A percentile compares a stretch with the other conserved stretches of the same genome.
Evolutionary conservation across 1,284 basidiomycete species (phyloP).

Genomic region (Fomitiporia mediterranea): DNA sequence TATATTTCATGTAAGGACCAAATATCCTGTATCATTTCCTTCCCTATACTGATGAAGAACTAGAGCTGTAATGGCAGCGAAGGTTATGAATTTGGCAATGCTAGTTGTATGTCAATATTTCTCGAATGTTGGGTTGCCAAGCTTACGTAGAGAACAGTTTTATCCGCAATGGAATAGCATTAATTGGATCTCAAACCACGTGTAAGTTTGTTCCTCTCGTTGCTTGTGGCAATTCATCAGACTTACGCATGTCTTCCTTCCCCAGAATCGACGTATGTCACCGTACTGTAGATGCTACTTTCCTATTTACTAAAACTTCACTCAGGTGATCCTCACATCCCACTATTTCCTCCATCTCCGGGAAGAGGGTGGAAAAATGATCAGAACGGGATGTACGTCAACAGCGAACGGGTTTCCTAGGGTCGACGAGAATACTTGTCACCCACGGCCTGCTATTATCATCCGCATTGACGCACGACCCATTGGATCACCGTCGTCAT

Average conservation of each 20-base stretch:
- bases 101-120: background rate
- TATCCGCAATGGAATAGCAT: slow-evolving; percentile 8
- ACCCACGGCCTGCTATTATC: background rate
- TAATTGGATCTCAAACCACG: slow-evolving; percentile 11
- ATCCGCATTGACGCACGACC: background rate
- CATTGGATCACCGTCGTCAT: too few relatives aligned
- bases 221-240: background rate
- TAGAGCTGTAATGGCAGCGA: slow-evolving; percentile 5
- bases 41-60: background rate
- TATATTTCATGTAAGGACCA: slow-evolving; percentile 4
- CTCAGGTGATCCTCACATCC: slow-evolving; percentile 9
- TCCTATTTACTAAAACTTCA: background rate
- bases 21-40: too few relatives aligned
- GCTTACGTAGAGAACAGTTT: background rate
- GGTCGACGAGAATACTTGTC: too few relatives aligned
- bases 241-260: background rate
- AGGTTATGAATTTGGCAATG: slow-evolving; percentile 5
- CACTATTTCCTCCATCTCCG: slow-evolving; percentile 7
- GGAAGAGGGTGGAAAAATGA: background rate
- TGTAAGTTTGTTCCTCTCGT: slow-evolving; percentile 7
- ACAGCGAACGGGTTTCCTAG: too few relatives aligned
- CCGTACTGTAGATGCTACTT: too few relatives aligned
- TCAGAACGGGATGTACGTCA: background rate
- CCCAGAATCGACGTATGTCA: background rate
- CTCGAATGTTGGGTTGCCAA: background rate